Conservation (phyloP, 192 early-diverging fungal genomes). For the Coemansia sp. region DNA sequence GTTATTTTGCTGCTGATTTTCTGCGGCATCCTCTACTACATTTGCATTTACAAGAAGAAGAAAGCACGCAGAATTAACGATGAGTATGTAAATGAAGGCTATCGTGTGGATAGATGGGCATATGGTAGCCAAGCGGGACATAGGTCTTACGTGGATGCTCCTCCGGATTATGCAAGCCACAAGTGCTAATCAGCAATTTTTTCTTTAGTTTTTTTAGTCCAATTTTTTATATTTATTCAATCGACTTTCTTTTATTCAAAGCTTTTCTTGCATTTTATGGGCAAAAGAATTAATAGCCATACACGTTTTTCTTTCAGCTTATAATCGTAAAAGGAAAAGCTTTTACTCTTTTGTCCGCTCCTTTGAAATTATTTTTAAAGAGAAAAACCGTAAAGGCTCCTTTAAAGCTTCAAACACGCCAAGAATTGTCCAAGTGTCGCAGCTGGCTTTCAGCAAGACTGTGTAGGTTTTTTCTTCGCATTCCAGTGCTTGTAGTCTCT, state of each 20-base stretch:
- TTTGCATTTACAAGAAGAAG: background rate
- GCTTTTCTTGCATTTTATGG: too few species aligned
- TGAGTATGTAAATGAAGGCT: background rate
- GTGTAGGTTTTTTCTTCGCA: background rate
- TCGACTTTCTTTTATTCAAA: background rate
- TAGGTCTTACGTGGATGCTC: background rate
- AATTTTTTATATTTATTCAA: too few species aligned
- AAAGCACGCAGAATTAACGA: background rate
- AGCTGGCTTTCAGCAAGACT: too few species aligned
- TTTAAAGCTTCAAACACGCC: too few species aligned
- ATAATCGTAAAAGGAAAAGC: too few species aligned
- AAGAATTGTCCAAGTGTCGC: too few species aligned
- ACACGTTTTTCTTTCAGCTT: too few species aligned
- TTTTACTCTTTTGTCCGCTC: too few species aligned
- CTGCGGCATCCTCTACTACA: background rate
- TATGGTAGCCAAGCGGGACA: background rate
- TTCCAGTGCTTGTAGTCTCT: background rate
- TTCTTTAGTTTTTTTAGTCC: background rate
- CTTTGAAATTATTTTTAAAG: too few species aligned
- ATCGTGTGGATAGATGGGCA: background rate
- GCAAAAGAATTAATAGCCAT: too few species aligned
- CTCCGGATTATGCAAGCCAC: background rate
- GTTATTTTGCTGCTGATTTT: background rate
- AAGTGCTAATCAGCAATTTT: background rate
- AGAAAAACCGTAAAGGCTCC: too few species aligned